A percentile compares a stretch with the other conserved stretches of the same genome.
Conservation (phyloP, 2,329 filamentous ascomycete species). For the Aspergillus pseudoterreus region DNA sequence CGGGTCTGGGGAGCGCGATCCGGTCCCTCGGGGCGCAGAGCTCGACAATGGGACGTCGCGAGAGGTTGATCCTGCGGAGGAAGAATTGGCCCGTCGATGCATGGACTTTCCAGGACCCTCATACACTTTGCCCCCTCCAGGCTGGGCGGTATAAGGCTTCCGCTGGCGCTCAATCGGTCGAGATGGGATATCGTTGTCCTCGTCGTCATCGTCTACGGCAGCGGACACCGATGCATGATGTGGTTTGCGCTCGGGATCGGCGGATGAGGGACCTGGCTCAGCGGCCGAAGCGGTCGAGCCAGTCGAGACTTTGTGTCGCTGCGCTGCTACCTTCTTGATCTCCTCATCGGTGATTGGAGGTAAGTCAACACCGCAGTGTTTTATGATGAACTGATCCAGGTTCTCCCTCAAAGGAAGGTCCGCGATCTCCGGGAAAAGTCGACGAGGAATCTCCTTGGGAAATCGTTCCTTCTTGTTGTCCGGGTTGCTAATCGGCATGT, state of each 20-base stretch:
- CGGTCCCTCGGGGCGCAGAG: conserved; percentile 57
- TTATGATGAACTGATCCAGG: conserved; percentile 58
- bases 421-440: conserved; percentile 62
- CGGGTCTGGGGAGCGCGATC: conserved; percentile 38
- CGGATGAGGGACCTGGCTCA: conserved; percentile 21
- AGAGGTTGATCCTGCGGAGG: conserved; percentile 43
- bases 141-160: conserved; percentile 60
- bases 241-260: conserved; percentile 39
- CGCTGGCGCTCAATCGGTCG: conserved; percentile 62
- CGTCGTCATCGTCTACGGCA: conserved; percentile 38
- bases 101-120: conserved; percentile 30
- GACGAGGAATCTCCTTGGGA: conserved; percentile 72
- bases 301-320: conserved; percentile 22
- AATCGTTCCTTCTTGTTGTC: conserved; percentile 67
- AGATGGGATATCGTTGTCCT: conserved; percentile 39
- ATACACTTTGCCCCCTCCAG: conserved; percentile 57
- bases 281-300: conserved; percentile 15
- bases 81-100: conserved; percentile 22
- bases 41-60: conserved; percentile 51
- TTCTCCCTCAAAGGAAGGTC: conserved; percentile 58
- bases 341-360: conserved; percentile 36
- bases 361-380: conserved; percentile 49
- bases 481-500: conserved; percentile 67
- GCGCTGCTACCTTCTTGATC: conserved; percentile 29
- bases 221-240: conserved; percentile 33